These are phyloP conservation scores for Trichoderma sp. DNA, from an alignment of 2,329 filamentous ascomycete species.

Conservation along the genomic window DNA sequence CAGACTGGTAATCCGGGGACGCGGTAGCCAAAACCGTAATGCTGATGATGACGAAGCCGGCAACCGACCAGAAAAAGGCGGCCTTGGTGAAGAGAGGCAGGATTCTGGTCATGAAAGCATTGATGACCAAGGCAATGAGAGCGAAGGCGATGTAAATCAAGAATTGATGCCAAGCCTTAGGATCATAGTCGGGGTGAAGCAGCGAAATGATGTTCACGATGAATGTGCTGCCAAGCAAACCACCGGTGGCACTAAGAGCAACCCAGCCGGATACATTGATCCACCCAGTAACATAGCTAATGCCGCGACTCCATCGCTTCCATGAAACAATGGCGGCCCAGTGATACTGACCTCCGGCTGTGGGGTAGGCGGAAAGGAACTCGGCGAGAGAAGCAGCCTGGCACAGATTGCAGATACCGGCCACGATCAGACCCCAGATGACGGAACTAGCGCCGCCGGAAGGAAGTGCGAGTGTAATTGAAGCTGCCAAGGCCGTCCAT, in stretches of 20 bases:
- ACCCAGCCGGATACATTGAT: constrained; percentile 73
- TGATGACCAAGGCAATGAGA: constrained; percentile 58
- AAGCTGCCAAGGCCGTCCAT: constrained; percentile 49
- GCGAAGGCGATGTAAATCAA: constrained; percentile 67
- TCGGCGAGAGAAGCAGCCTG: constrained; percentile 68
- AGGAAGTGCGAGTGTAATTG: constrained; percentile 53
- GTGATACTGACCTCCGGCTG: constrained; percentile 64
- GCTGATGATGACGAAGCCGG: constrained; percentile 66
- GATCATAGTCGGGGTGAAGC: constrained; percentile 54
- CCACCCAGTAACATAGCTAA: constrained; percentile 72
- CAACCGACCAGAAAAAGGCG: constrained; percentile 68
- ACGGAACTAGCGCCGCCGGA: constrained; percentile 69
- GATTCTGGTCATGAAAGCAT: constrained; percentile 55
- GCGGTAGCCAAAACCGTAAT: constrained; percentile 67
- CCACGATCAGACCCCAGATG: constrained; percentile 65
- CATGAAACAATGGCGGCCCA: constrained; percentile 67
- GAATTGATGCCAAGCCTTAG: constrained; percentile 68
- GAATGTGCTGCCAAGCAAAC: constrained; percentile 64
- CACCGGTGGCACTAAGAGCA: constrained; percentile 64
- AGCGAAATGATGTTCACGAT: constrained; percentile 64
- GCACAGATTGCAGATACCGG: constrained; percentile 67
- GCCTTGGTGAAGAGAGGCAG: constrained; percentile 65
- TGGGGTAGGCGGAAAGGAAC: constrained; percentile 63
- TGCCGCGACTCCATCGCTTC: constrained; percentile 56
- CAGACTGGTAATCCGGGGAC: constrained; percentile 62